Evolutionary conservation across 2,329 filamentous ascomycete genomes (phyloP), one percentile per base, ranked within the genome.

Genomic region (Cordyceps farinosa): DNA sequence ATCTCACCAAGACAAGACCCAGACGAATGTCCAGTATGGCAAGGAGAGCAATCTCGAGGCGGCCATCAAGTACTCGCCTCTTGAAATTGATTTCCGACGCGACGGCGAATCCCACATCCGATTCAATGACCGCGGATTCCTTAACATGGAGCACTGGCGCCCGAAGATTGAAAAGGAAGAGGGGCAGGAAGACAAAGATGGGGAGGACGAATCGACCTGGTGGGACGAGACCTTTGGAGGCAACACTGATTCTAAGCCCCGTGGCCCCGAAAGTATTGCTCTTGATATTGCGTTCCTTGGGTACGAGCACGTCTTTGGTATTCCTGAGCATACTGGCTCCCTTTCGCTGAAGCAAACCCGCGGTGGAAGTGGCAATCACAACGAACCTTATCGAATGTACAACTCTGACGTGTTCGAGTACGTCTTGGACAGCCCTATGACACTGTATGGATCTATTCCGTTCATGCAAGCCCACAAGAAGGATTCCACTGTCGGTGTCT

Each of bases 381-480:
- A 84, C 10, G 91, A 99, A 66, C 95, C 95, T 0, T 99, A 99
- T 78, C 87, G 95, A 44, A 78, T 99, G 75, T 97, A 97, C 80
- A 99, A 99, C 75, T 85, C 91, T 38, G 95, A 99, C 74, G 95
- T 99, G 11, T 99, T 99, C 70, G 95, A 99, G 78, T 99, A 99
- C 75, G 89, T 97, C 70, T 84, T 97, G 70, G 91, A 98, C 76
- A 98, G 92, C 76, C 93, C 95, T 0, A 99, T 99, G 95, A 98
- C 95, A 0, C 83, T 99, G 1, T 99, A 99, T 72, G 95, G 95
- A n/a, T 82, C 92, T 8, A 98, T 99, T 69, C 95, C 95, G 2
- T 91, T 98, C 73, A 96, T 99, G 92, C 95, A 98, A 76, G 95
- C 95, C 22, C 94, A 99, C 73, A 90, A 90, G 70, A 96, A 94